Percentiles rank a stretch among this genome's conserved stretches.
These are phyloP conservation scores for Verticillium nubilum DNA, from an alignment of 2,329 filamentous ascomycete species.

Conservation along the genomic window DNA sequence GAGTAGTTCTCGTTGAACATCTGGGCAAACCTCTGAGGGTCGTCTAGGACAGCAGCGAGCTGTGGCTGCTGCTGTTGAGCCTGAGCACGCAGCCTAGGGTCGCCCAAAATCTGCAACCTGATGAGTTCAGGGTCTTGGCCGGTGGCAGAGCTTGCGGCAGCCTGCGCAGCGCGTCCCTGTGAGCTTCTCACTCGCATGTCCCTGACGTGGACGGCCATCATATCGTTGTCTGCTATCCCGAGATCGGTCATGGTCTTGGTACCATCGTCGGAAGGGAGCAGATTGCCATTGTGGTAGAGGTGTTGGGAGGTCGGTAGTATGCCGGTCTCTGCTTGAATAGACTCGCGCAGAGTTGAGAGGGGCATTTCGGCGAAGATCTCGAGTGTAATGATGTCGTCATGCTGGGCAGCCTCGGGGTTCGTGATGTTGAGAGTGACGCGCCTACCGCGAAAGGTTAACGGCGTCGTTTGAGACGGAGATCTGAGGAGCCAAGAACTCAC, in stretches of 20 bases:
- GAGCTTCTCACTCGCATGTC: constrained; percentile 42
- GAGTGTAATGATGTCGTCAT: constrained; percentile 73
- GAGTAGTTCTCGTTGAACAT: constrained; percentile 63
- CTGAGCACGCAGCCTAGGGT: constrained; percentile 66
- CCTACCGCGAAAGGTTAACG: constrained; percentile 44
- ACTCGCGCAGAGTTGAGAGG: constrained; percentile 77
- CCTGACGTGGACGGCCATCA: constrained; percentile 81
- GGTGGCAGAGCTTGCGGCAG: constrained; percentile 19
- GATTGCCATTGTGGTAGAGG: constrained; percentile 84
- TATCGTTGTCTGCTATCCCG: constrained; percentile 80
- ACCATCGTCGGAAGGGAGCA: constrained; percentile 61
- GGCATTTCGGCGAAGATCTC: constrained; percentile 81
- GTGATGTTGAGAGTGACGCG: constrained; percentile 83
- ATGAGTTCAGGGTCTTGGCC: constrained; percentile 72
- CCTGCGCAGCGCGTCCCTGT: constrained; percentile 29
- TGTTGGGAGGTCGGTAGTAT: constrained; percentile 70
- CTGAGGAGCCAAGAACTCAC: neutral
- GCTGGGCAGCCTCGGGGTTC: constrained; percentile 58
- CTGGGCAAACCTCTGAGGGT: constrained; percentile 70
- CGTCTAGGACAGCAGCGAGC: constrained; percentile 69
- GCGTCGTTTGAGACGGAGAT: neutral
- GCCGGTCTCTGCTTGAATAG: constrained; percentile 77
- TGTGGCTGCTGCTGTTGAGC: constrained; percentile 69
- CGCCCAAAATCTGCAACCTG: constrained; percentile 75
- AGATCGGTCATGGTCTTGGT: constrained; percentile 76